These are phyloP conservation scores for Saksenaea vasiformis DNA, from an alignment of 371 early-diverging fungal species.

Conservation along the genomic window DNA sequence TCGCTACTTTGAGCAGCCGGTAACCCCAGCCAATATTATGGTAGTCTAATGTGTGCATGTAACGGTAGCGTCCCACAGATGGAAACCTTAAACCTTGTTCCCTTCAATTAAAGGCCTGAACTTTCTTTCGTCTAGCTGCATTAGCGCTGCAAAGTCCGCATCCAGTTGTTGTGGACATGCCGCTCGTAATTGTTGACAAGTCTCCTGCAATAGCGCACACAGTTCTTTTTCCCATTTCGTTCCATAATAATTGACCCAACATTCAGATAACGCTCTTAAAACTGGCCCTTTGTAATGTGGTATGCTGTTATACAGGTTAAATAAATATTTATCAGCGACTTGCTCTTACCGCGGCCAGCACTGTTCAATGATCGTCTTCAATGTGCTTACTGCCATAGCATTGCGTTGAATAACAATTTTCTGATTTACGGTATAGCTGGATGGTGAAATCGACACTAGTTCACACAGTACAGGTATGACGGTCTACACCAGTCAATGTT, in stretches of 20 bases:
- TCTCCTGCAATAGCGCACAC: slow-evolving; percentile 14
- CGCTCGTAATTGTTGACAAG: background rate
- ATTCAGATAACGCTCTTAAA: slow-evolving; percentile 24
- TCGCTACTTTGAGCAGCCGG: no score
- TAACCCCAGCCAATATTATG: no score
- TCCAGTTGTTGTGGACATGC: background rate
- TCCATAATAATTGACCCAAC: slow-evolving; percentile 25
- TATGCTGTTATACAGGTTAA: slow-evolving; percentile 14
- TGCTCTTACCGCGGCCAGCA: slow-evolving; percentile 43
- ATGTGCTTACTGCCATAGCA: slow-evolving; percentile 12
- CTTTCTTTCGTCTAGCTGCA: slow-evolving; percentile 1
- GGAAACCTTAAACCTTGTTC: background rate
- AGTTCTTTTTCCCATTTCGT: slow-evolving; percentile 13
- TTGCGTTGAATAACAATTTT: slow-evolving; percentile 7
- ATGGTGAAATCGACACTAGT: background rate
- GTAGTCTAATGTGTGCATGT: background rate
- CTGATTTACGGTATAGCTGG: background rate
- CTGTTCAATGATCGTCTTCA: slow-evolving; percentile 23
- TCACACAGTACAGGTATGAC: slow-evolving; percentile 18
- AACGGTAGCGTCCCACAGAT: background rate
- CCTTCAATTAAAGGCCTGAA: background rate
- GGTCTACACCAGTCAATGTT: background rate
- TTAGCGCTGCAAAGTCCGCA: background rate
- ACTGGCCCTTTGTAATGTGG: slow-evolving; percentile 22
- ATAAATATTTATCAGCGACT: background rate